Base-by-base conservation (phyloP, 1,284 basidiomycete species). In the Microbotryomycetes sp. region DNA sequence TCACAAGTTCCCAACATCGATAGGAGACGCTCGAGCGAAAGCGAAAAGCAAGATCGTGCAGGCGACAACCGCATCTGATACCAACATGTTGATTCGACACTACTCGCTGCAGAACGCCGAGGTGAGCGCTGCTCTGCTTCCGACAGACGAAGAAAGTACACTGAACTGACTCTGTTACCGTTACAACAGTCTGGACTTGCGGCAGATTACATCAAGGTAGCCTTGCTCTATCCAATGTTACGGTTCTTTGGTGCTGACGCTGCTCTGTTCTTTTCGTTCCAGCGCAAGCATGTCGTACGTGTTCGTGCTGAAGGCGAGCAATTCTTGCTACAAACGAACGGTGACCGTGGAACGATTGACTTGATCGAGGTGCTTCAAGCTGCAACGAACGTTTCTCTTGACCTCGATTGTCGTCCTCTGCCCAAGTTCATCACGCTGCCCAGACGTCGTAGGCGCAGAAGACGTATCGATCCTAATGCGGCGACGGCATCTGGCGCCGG, bases 321-420 rank as follows among this genome's bases (percentile, higher is more conserved):
- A 79, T 98, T 98, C 76, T 79, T 98, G 73, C 74, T 98, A 66
- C 96, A 98, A 78, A 89, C 90, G 3, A 84, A 83, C 57, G 87
- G 89, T 74, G 87, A 93, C 50, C 81, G 84, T 42, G 84, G 86
- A 50, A 91, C 96, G 9, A 89, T 98, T 49, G 85, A 89, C 68
- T 94, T 93, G 91, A 94, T 98, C 70, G 94, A 98, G 85, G 92
- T 70, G 15, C 81, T 97, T 59, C 93, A 97, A 79, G 88, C 92
- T 46, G 88, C 90, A 1, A 87, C 89, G n/a, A 96, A 96, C 75
- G 86, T 97, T 52, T 81, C 92, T 3, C 79, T 93, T 59, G 96
- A 98, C 76, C 78, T 98, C 64, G 96, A 97, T 73, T 84, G 86
- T 54, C 82, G 94, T 52, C 81, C 83, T 19, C 92, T 97, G 87